Conservation (phyloP, 257 asterid species). For the Solanum paucissectum region DNA sequence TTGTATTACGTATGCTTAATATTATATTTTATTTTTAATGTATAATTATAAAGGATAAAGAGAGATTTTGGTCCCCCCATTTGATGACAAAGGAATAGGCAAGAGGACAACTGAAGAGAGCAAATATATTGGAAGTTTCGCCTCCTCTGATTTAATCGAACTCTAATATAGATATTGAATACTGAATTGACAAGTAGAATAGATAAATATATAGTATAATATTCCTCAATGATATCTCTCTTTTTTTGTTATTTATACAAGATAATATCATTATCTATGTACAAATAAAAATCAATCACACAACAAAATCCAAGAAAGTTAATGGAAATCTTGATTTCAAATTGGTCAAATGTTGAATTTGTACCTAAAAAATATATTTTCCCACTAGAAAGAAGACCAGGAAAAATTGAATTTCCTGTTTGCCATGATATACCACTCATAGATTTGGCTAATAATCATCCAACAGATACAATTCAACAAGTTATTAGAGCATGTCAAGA, state of each 20-base stretch:
- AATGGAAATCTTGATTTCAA: not conserved
- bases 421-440: slow-evolving; percentile 7
- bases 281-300: not conserved
- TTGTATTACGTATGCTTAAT: not conserved
- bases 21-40: too few relatives aligned
- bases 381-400: slow-evolving; percentile 13
- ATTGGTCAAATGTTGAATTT: not conserved
- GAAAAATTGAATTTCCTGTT: not conserved
- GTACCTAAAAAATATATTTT: slow-evolving; percentile 12
- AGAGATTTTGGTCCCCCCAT: not conserved
- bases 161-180: not conserved
- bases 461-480: slow-evolving; percentile 5
- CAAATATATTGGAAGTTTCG: not conserved
- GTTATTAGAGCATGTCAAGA: slow-evolving; percentile 37
- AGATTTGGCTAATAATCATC: slow-evolving; percentile 5
- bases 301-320: not conserved
- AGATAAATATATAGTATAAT: not conserved
- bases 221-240: not conserved
- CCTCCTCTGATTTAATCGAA: rapidly evolving
- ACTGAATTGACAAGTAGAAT: rapidly evolving
- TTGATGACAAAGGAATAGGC: not conserved
- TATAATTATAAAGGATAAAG: not conserved
- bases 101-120: not conserved
- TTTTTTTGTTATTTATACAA: not conserved
- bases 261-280: not conserved